Evolutionary conservation across 768 basidiomycete species (phyloP).

Genomic region (Pleurotus sapidus): DNA sequence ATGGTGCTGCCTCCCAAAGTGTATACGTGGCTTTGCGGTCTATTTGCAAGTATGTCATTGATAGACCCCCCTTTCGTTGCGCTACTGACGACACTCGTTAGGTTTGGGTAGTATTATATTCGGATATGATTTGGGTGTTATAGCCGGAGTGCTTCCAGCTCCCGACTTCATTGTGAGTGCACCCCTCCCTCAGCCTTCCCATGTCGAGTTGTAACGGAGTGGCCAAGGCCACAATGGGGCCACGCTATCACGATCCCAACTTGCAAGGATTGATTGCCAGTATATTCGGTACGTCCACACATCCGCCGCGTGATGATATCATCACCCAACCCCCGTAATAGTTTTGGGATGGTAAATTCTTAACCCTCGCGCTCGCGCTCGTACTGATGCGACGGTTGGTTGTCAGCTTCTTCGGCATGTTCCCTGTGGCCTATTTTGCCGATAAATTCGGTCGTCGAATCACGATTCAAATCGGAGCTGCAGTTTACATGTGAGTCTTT

Average conservation of each 20-base stretch:
- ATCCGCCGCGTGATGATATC: background rate
- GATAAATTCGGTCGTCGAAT: slow-evolving; percentile 34
- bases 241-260: slow-evolving; percentile 29
- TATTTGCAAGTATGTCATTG: slow-evolving; percentile 40
- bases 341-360: slow-evolving; percentile 34
- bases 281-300: slow-evolving; percentile 31
- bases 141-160: slow-evolving; percentile 42
- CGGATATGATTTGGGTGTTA: slow-evolving; percentile 51
- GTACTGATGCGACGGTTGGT: background rate
- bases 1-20: slow-evolving; percentile 43
- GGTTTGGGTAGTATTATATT: slow-evolving; percentile 44
- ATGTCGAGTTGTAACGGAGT: background rate
- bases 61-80: background rate
- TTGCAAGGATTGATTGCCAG: slow-evolving; percentile 37
- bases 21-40: slow-evolving; percentile 51
- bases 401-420: slow-evolving; percentile 39
- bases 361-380: background rate
- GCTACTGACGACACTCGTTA: slow-evolving; percentile 7
- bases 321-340: slow-evolving; percentile 9
- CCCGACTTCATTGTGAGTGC: slow-evolving; percentile 30
- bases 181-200: background rate
- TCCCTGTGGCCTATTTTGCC: slow-evolving; percentile 38
- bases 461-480: slow-evolving; percentile 38
- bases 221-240: slow-evolving; percentile 30
- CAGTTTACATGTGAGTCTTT: slow-evolving; percentile 32